Evolutionary conservation across 106 monocot genomes (phyloP), one percentile per base, ranked within the genome.

Genomic region (Vanilla planifolia): DNA sequence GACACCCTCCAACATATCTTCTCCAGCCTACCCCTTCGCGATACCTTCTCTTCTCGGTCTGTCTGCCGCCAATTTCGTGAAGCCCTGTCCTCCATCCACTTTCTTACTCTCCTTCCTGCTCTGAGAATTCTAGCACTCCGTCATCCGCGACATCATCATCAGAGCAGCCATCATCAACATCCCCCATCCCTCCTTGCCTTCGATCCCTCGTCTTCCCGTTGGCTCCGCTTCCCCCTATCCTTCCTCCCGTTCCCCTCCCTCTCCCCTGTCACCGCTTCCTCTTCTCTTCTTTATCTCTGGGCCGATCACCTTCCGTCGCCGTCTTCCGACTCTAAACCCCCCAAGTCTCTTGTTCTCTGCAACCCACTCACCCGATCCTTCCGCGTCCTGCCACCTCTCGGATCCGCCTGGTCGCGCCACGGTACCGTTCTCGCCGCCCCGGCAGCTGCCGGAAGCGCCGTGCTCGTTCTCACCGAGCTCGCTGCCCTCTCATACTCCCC

Each of bases 361-460:
- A 99, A 99, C 66, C 92, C 98, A 5, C 59, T 99, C 8, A 70
- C 85, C 6, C 51, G 77, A n/a, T 53, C 75, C 19, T 88, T 55
- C 71, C 79, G 82, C 39, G 40, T 80, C 53, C 71, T 99, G 0
- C 98, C 98, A 4, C 88, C 66, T 24, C 88, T 99, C 55, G 98
- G 98, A 17, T 99, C 98, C 51, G 98, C 98, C 8, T 99, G 98
- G 92, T 85, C 92, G 14, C 84, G 85, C 61, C 98, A 99, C 74
- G 98, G 98, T 34, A 99, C 92, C 56, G 92, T 99, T 34, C 84
- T 99, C 23, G 92, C 82, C 9, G 74, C 67, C 5, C 67, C 81
- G 20, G 46, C 56, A 8, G 16, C 23, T 30, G 57, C 57, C 8
- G 57, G 60, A 21, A 87, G 98, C 52, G 43, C 59, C 50, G 91